Percentiles rank a stretch among this genome's conserved stretches.
Evolutionary conservation across 257 asterid genomes (phyloP).

Genomic region (Solanum virginianum): DNA sequence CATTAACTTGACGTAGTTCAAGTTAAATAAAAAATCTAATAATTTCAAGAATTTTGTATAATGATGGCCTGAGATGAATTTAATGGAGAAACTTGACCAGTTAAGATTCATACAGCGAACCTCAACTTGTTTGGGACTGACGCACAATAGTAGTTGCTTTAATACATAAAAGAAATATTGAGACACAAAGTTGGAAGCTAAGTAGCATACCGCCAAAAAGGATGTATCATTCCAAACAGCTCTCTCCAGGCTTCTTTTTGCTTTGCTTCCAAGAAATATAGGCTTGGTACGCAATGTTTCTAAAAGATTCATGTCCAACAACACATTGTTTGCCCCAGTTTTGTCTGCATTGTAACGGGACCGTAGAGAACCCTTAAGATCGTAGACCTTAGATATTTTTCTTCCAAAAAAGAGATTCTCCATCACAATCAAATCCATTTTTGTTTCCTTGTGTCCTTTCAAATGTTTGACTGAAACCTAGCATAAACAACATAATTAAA

Average conservation of each 20-base stretch:
- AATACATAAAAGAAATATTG: not conserved
- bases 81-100: not conserved
- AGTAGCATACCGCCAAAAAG: constrained; percentile 64
- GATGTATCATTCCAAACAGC: constrained; percentile 96
- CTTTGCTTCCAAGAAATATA: constrained; percentile 78
- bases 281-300: constrained; percentile 77
- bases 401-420: constrained; percentile 86
- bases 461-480: constrained; percentile 51
- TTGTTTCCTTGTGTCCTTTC: constrained; percentile 78
- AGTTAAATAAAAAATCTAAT: not conserved
- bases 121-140: not conserved
- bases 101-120: not conserved
- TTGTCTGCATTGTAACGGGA: constrained; percentile 77
- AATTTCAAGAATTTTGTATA: not conserved
- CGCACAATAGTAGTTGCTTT: not conserved
- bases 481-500: not conserved
- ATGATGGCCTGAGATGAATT: not conserved
- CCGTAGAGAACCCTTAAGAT: constrained; percentile 79
- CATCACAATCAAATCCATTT: constrained; percentile 96
- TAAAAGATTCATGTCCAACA: constrained; percentile 71
- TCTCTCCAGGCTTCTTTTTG: constrained; percentile 78
- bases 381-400: constrained; percentile 62
- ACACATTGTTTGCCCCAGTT: constrained; percentile 49
- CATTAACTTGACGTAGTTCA: not conserved
- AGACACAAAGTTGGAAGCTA: not conserved